Base-by-base conservation (phyloP, 2,329 filamentous ascomycete genomes). In the Sclerotinia borealis region DNA sequence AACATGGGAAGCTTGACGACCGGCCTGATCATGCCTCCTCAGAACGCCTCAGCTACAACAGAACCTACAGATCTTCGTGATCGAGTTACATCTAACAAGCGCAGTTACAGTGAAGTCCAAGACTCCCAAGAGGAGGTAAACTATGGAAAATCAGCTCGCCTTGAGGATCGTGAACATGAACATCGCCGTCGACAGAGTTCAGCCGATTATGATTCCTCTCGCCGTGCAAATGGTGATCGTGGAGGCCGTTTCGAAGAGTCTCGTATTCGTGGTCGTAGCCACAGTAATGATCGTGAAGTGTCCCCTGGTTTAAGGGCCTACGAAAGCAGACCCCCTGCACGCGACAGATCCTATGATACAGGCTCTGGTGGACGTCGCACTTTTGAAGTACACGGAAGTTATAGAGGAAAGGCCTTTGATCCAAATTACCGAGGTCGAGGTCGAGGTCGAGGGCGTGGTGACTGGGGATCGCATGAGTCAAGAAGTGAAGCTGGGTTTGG, bases 351-450 rank as follows among this genome's bases (percentile, higher is more conserved):
- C 47, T 67, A 67, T 54, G 70, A 70, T 29, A 45, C 55, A 27
- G 66, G 68, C 7, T 43, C 55, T 19, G 67, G 68, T 9, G 69
- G 67, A 39, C 66, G 63, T 50, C 66, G 69, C 36, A 56, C 59
- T 19, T 69, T 64, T 64, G 66, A 69, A 29, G 29, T 48, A 29
- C 63, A 63, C 17, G 69, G 68, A 47, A 59, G 59, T 36, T 73
- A 74, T 54, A 66, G 55, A 67, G 72, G 72, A 43, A 65, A 65
- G 52, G 61, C 66, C 10, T 75, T 64, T 61, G 71, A 75, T 68
- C 69, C 73, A 31, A 71, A 70, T 56, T 73, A 64, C 65, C 67
- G 72, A 52, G 67, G 68, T 55, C 66, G 71, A 43, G 71, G 69
- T 43, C 68, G 70, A 49, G 66, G 71, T 52, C 66, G 70, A 64